These are phyloP conservation scores for Sesbania bispinosa DNA, from an alignment of 306 rosid genomes.

Conservation along the genomic window DNA sequence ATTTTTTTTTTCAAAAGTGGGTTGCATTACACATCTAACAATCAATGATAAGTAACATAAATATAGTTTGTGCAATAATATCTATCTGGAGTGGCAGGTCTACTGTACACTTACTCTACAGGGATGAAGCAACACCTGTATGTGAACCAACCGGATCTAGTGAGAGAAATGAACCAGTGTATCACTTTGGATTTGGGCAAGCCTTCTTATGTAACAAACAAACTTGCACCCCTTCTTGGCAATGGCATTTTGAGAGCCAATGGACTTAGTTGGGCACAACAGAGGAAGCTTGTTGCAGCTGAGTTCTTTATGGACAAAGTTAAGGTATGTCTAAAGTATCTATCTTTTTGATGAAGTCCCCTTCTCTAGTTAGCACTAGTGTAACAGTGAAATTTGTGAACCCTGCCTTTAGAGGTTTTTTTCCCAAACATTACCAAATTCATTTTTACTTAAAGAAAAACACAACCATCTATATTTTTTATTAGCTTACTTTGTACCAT, in stretches of 20 bases:
- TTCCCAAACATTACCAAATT: not conserved
- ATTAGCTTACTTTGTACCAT: no score
- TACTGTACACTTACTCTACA: slow-evolving; percentile 70
- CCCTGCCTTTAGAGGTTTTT: not conserved
- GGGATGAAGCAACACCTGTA: slow-evolving; percentile 78
- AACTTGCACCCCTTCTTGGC: slow-evolving; percentile 81
- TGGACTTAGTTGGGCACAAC: slow-evolving; percentile 71
- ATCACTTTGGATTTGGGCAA: slow-evolving; percentile 68
- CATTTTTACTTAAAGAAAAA: not conserved
- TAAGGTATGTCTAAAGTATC: slow-evolving; percentile 40
- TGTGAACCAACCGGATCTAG: slow-evolving; percentile 75
- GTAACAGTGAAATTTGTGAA: not conserved
- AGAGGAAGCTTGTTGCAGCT: slow-evolving; percentile 84
- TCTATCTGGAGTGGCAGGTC: slow-evolving; percentile 64
- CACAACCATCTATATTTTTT: not conserved
- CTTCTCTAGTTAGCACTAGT: not conserved
- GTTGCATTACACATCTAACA: no score
- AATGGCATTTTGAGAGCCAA: slow-evolving; percentile 80
- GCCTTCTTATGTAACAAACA: slow-evolving; percentile 67
- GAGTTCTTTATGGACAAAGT: slow-evolving; percentile 91
- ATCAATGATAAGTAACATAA: no score
- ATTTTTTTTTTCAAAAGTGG: no score
- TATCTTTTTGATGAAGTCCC: no score
- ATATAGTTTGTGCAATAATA: no score
- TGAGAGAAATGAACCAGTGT: slow-evolving; percentile 64